Evolutionary conservation across 352 stramenopile genomes (phyloP), one percentile per base, ranked within the genome.

Genomic region (Aphanomyces astaci): DNA sequence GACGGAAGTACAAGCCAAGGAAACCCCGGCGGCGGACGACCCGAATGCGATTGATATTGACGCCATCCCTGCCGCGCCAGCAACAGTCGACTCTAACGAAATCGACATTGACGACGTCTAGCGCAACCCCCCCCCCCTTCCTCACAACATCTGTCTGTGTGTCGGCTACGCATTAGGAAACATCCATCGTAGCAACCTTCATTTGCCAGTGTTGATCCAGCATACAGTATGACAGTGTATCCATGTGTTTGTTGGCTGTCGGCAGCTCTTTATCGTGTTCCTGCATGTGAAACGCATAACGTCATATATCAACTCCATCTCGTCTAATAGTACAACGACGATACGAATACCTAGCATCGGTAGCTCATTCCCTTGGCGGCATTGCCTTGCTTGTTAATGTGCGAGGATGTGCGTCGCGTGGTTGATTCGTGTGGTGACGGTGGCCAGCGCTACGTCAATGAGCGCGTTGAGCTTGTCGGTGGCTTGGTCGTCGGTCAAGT

Each of bases 391-490:
- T n/a, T n/a, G 5, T 62, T 40, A 91, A 64, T 95, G 85, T 5
- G 83, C 86, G 76, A 95, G 88, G 71, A 92, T 77, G 63, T 95
- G 87, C 53, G 92, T 82, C 0, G 86, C 86, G 60, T 93, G 83
- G 67, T 93, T 95, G 60, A 92, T 71, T 32, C 87, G 86, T 40
- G 87, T 95, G 17, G 85, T 86, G 70, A 79, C 89, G 39, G 83
- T 91, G 63, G 85, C 74, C 31, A 95, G 69, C 30, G 86, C 79
- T 54, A 88, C 81, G 48, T 81, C 69, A 66, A 95, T 93, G 55
- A 95, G 79, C 51, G 90, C 86, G 43, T 79, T 74, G 73, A 95
- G 92, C 13, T 76, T 75, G 31, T 75, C 64, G 30, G 75, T 71
- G 33, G 85, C 86, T 30, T 89, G 78, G 10, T 81, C 77, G 51